Conservation (phyloP, 768 basidiomycete genomes). For the Phanerochaete sordida region DNA sequence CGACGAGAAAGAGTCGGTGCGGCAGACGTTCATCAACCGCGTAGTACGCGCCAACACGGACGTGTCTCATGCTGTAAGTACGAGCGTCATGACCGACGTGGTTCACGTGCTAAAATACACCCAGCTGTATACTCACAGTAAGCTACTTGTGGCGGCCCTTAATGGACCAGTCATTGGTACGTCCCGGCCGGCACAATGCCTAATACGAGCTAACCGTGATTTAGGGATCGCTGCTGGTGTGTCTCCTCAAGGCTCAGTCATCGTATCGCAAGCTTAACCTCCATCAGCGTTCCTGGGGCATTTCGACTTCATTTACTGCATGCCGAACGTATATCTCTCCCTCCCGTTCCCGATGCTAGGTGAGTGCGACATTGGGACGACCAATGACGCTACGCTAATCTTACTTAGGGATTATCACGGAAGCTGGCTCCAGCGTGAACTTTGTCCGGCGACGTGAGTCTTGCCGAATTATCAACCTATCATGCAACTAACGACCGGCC, state of each 20-base stretch:
- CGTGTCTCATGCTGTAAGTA: constrained; percentile 58
- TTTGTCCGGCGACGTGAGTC: constrained; percentile 62
- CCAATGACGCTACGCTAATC: no score
- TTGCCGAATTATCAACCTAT: background rate
- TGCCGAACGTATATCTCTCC: constrained; percentile 59
- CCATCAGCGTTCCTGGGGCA: constrained; percentile 59
- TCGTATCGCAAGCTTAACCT: background rate
- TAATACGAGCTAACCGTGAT: background rate
- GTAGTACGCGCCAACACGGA: constrained; percentile 55
- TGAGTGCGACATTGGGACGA: constrained; percentile 18
- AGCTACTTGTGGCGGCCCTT: constrained; percentile 65
- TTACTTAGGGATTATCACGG: constrained; percentile 54
- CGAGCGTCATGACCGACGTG: background rate
- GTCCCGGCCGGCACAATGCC: constrained; percentile 4
- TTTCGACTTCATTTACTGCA: constrained; percentile 71
- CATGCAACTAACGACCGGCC: background rate
- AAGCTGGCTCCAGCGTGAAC: constrained; percentile 66
- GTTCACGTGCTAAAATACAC: background rate
- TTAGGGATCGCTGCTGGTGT: constrained; percentile 65
- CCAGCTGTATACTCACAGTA: constrained; percentile 66
- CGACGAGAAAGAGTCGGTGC: constrained; percentile 24
- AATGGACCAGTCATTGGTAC: constrained; percentile 77
- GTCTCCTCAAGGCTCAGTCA: background rate
- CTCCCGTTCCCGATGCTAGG: constrained; percentile 69
- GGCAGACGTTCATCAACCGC: constrained; percentile 42